A percentile compares a stretch with the other conserved stretches of the same genome.
Conservation (phyloP, 108 stramenopile species). For the Conticribra weissflogii region DNA sequence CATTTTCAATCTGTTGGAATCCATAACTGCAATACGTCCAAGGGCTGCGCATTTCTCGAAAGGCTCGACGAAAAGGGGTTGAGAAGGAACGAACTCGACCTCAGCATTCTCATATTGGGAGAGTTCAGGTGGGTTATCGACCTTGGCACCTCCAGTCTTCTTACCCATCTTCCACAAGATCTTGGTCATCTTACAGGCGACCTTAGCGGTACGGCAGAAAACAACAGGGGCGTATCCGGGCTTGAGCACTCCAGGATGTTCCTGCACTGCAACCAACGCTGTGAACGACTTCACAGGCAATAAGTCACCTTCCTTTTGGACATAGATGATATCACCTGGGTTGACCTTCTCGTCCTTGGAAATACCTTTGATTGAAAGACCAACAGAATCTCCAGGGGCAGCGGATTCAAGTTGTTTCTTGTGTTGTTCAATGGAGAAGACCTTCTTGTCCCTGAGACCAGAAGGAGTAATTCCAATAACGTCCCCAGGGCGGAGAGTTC, state of each 20-base stretch:
- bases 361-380: constrained; percentile 85
- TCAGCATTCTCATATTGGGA: constrained; percentile 84
- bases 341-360: constrained; percentile 79
- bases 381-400: constrained; percentile 79
- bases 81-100: constrained; percentile 79
- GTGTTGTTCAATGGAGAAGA: constrained; percentile 85
- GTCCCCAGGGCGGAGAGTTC: constrained; percentile 73
- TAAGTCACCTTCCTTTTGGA: constrained; percentile 68
- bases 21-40: constrained; percentile 88
- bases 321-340: constrained; percentile 81
- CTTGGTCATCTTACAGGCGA: constrained; percentile 90
- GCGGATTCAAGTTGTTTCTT: constrained; percentile 73
- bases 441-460: constrained; percentile 72
- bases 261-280: constrained; percentile 80
- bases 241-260: constrained; percentile 88
- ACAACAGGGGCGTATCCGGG: constrained; percentile 76
- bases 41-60: constrained; percentile 78
- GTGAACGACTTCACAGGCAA: constrained; percentile 80
- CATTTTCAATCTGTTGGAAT: constrained; percentile 87
- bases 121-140: constrained; percentile 80
- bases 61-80: constrained; percentile 82
- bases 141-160: constrained; percentile 87
- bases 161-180: constrained; percentile 87
- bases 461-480: constrained; percentile 67
- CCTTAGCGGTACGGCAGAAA: constrained; percentile 89